A percentile compares a stretch with the other conserved stretches of the same genome.
Conservation (phyloP, 164 flowering plant species). For the Berberis thunbergii region DNA sequence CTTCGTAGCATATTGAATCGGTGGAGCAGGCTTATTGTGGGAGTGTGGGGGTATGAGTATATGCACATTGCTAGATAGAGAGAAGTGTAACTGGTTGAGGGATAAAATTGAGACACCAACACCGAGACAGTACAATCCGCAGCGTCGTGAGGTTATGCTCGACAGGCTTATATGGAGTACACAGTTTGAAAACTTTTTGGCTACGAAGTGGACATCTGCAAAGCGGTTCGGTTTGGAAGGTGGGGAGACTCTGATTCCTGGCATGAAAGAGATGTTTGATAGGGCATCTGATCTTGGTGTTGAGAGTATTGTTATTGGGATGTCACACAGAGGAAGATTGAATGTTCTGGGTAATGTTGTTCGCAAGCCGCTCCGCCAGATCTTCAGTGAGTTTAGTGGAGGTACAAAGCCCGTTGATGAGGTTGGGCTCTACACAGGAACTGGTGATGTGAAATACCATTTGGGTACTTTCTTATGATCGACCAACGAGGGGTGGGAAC, state of each 20-base stretch:
- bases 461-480: constrained; percentile 95
- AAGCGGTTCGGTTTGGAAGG: constrained; percentile 91
- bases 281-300: constrained; percentile 83
- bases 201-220: constrained; percentile 79
- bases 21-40: constrained; percentile 96
- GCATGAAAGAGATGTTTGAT: constrained; percentile 93
- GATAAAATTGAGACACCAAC: constrained; percentile 88
- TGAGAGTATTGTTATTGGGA: constrained; percentile 83
- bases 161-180: constrained; percentile 96
- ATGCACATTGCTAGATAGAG: constrained; percentile 90
- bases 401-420: constrained; percentile 80
- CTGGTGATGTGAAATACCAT: constrained; percentile 97
- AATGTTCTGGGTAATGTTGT: constrained; percentile 96
- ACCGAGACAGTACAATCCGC: constrained; percentile 48
- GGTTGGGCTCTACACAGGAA: constrained; percentile 87
- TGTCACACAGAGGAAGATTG: constrained; percentile 92
- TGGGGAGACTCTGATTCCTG: constrained; percentile 85
- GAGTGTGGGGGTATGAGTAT: constrained; percentile 78
- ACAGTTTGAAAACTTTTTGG: constrained; percentile 85
- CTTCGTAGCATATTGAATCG: constrained; percentile 71
- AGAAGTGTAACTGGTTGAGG: constrained; percentile 91
- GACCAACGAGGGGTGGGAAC: constrained; percentile 91
- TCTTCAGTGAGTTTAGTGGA: constrained; percentile 87
- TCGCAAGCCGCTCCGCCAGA: constrained; percentile 77
- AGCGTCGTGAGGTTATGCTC: constrained; percentile 74